These are phyloP conservation scores for Murraya koenigii DNA, from an alignment of 345 rosid genomes.

Conservation along the genomic window DNA sequence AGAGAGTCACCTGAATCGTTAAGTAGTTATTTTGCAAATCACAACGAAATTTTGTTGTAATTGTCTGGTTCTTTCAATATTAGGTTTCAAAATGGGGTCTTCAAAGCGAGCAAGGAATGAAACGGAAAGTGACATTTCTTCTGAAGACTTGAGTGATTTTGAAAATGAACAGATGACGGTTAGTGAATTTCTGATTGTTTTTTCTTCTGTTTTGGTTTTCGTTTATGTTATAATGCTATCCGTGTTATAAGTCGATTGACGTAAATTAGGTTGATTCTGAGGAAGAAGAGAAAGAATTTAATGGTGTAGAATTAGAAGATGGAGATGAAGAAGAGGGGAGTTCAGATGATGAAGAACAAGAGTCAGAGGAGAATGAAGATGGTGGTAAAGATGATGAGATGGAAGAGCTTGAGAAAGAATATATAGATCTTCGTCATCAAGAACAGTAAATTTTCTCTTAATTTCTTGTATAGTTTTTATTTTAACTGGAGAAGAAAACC, in stretches of 20 bases:
- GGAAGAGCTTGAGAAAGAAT: conserved; percentile 87
- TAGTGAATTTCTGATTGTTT: neutral
- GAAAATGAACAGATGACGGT: conserved; percentile 22
- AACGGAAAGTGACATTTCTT: conserved; percentile 24
- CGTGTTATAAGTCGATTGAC: neutral
- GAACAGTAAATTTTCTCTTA: conserved; percentile 54
- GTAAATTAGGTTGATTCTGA: conserved; percentile 9
- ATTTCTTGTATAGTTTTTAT: neutral
- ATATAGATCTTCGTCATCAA: conserved; percentile 55
- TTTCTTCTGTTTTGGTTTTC: neutral
- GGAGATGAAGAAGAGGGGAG: conserved; percentile 19
- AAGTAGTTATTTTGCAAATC: neutral
- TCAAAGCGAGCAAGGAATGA: conserved; percentile 35
- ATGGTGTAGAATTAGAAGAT: conserved; percentile 7
- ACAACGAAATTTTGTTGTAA: neutral
- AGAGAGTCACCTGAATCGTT: neutral
- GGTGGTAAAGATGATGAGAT: conserved; percentile 51
- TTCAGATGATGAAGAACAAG: conserved; percentile 30
- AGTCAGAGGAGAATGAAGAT: conserved; percentile 15
- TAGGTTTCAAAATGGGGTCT: conserved; percentile 32
- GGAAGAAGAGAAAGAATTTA: conserved; percentile 23
- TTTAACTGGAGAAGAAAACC: neutral
- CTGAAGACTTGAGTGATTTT: conserved; percentile 33
- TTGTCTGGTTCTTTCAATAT: neutral
- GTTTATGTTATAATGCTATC: neutral